Base-by-base conservation (phyloP, 2,329 filamentous ascomycete genomes). In the Trichophyton schoenleinii region DNA sequence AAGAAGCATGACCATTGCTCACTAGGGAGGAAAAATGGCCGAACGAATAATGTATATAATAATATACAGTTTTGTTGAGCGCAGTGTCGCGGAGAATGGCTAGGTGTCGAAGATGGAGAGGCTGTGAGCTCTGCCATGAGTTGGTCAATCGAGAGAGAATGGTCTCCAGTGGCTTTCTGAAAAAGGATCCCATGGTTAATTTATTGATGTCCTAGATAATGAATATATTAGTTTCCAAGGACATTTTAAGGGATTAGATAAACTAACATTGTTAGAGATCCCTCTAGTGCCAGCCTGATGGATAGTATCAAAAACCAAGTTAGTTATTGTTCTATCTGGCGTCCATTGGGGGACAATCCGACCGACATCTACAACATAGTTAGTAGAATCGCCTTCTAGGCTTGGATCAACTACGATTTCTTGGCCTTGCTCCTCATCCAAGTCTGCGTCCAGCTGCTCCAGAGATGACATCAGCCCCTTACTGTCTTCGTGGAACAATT, bases 61-160 rank as follows among this genome's bases (percentile, higher is more conserved):
- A 78, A 11, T 75, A 72, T 34, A 73, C 70, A 18, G 79, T 80
- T 11, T 74, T 72, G 13, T 74, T 74, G 13, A 80, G 73, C 1
- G 75, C 73, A 4, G 77, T 80, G 60, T 84, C 82, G 63, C 81
- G 74, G 38, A 85, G 75, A 34, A 86, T 73, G 9, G 79, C 76
- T 15, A 84, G 70, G 66, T 84, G 81, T 18, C 80, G 78, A 22
- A 85, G 73, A 68, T 83, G 78, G 2, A 73, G 70, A 25, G 83
- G 83, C 65, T 86, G 83, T n/a, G 80, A 80, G 15, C 79, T 67
- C 60, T 82, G 78, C 79, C 82, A 84, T 60, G 77, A 73, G 61
- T 83, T 78, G 1, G 80, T 80, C 42, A 86, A 66, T 28, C 81
- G 78, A 57, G 70, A 71, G 22, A 85, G 67, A 20, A 78, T 71